Evolutionary conservation across 495 filamentous ascomycete genomes (phyloP).

Genomic region (Clavariopsis aquatica): DNA sequence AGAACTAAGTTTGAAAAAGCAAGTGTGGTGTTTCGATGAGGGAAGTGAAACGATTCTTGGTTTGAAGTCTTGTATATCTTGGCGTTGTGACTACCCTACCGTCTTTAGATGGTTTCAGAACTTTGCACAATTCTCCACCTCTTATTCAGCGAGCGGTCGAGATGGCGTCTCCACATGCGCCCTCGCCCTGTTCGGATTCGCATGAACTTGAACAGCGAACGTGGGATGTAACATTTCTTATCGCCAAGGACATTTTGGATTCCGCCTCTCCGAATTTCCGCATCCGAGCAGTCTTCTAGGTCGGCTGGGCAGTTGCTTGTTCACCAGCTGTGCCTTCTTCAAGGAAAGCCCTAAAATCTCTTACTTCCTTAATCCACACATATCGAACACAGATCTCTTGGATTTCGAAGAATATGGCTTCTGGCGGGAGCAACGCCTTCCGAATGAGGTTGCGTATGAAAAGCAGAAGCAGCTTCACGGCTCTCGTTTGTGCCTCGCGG

Average conservation of each 20-base stretch:
- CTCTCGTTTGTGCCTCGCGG: constrained; percentile 41
- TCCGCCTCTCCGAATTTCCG: neutral
- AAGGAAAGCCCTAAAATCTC: constrained; percentile 36
- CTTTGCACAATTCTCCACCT: neutral
- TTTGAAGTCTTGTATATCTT: constrained; percentile 19
- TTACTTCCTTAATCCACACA: constrained; percentile 43
- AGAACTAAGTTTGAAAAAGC: neutral
- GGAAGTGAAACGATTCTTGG: constrained; percentile 22
- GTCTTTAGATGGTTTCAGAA: constrained; percentile 20
- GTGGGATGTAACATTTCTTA: neutral
- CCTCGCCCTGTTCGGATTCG: neutral
- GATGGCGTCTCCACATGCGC: neutral
- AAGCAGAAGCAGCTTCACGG: constrained; percentile 45
- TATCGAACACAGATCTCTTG: constrained; percentile 48
- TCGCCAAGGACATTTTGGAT: neutral
- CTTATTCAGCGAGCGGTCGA: constrained; percentile 17
- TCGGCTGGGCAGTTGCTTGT: neutral
- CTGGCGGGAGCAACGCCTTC: constrained; percentile 37
- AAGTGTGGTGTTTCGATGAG: constrained; percentile 2
- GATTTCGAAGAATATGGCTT: constrained; percentile 48
- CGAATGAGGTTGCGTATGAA: constrained; percentile 47
- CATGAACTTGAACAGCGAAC: neutral
- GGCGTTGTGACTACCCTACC: neutral
- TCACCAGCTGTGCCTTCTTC: constrained; percentile 8
- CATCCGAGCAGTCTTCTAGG: neutral